Percentiles rank a stretch among this genome's conserved stretches.
Conservation (phyloP, 768 basidiomycete genomes). For the Holtermanniella nyarrowii region DNA sequence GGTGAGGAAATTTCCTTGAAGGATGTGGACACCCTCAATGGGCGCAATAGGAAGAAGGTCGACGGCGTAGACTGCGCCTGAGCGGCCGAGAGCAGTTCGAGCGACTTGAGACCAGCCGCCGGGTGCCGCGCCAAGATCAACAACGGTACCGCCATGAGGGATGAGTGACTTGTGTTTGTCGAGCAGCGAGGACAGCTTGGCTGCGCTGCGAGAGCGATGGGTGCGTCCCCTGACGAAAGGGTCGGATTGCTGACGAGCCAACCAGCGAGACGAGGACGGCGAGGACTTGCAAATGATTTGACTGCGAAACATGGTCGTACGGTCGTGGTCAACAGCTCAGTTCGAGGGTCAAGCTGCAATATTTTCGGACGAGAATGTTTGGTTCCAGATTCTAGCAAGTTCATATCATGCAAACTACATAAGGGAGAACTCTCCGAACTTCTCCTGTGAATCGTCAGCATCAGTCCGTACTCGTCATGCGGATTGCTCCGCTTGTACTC, state of each 20-base stretch:
- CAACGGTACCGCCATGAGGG: slow-evolving; percentile 48
- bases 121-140: slow-evolving; percentile 85
- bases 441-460: slow-evolving; percentile 55
- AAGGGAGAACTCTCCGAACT: slow-evolving; percentile 87
- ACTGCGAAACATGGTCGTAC: neutral
- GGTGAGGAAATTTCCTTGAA: slow-evolving; percentile 71
- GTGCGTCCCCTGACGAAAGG: slow-evolving; percentile 39
- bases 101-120: slow-evolving; percentile 90
- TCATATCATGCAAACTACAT: too few relatives aligned
- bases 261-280: slow-evolving; percentile 37
- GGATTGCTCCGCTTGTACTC: slow-evolving; percentile 11
- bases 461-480: neutral
- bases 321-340: neutral
- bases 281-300: slow-evolving; percentile 8
- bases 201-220: slow-evolving; percentile 80
- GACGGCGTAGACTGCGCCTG: slow-evolving; percentile 56
- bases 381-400: neutral
- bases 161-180: slow-evolving; percentile 47
- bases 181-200: slow-evolving; percentile 78
- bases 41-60: slow-evolving; percentile 66
- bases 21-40: slow-evolving; percentile 59
- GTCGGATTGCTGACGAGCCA: slow-evolving; percentile 38
- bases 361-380: neutral
- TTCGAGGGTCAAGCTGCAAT: too few relatives aligned
- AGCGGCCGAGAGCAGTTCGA: slow-evolving; percentile 5